phyloP scores from a whole-genome alignment of 306 rosid species.

The Cucurbita argyrosperma region DNA sequence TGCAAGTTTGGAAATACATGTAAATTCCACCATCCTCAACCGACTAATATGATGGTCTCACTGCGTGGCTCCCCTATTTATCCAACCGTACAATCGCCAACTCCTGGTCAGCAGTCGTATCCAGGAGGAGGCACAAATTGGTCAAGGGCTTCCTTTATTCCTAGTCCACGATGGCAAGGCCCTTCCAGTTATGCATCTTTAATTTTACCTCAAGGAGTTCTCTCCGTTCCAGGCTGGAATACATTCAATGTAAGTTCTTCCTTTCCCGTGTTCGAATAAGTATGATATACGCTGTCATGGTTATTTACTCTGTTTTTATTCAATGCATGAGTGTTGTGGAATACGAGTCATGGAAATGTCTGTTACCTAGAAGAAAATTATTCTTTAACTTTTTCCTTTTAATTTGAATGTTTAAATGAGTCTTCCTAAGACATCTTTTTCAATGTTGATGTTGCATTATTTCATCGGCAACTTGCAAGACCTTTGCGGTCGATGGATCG shows the following conservation, averaged over 20 bases:
- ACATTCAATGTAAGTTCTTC: conserved; percentile 60
- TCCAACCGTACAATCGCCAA: conserved; percentile 80
- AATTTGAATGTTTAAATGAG: background rate
- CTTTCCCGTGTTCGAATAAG: conserved; percentile 8
- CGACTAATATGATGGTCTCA: conserved; percentile 79
- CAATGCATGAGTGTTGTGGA: background rate
- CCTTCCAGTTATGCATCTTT: conserved; percentile 80
- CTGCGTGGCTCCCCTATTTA: conserved; percentile 72
- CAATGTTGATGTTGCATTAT: background rate
- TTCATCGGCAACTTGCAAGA: background rate
- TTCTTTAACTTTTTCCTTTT: background rate
- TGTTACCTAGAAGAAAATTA: background rate
- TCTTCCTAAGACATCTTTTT: background rate
- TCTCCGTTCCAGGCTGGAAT: conserved; percentile 88
- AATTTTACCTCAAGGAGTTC: conserved; percentile 87
- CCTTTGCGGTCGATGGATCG: background rate
- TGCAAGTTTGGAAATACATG: conserved; percentile 89
- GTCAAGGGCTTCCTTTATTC: conserved; percentile 81
- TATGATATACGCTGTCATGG: background rate
- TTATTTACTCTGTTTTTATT: background rate
- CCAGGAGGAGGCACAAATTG: conserved; percentile 75
- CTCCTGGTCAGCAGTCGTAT: conserved; percentile 82
- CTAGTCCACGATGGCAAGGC: conserved; percentile 97
- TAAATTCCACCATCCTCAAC: conserved; percentile 96
- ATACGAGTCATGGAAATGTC: background rate